Evolutionary conservation across 2,329 filamentous ascomycete genomes (phyloP), one percentile per base, ranked within the genome.

Genomic region (Scytalidium sp.): DNA sequence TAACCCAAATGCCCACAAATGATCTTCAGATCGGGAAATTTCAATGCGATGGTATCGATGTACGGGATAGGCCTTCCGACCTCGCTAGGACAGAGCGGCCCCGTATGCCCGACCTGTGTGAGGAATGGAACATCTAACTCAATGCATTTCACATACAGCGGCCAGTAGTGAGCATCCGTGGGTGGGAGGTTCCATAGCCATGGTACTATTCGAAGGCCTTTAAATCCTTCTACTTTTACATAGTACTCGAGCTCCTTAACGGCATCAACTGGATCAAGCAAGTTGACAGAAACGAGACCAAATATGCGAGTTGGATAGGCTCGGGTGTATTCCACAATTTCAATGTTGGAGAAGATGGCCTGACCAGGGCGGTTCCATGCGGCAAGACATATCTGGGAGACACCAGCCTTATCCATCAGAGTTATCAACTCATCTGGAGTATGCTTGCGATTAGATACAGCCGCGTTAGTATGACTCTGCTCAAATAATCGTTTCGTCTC

Each of bases 31-130:
- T 48, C 19, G 5, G 58, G 59, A 41, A 61, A 61, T 25, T 59
- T 56, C 21, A 61, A 55, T 11, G 59, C 58, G 27, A 61, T 56
- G 7, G 36, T 43, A 45, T 62, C 60, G 43, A 59, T 60, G 40
- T 64, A 61, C 23, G 59, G 60, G 21, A 63, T 54, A 10, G 61
- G 61, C 10, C 60, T 52, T 9, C 60, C 61, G 21, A 58, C 51
- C 36, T 64, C 61, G 47, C 59, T 63, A 9, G 58, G 59, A 45
- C 61, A 63, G 1, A 55, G 40, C 3, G 60, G 59, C 1, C 43
- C 61, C 11, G 61, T 63, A 46, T 64, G 61, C 2, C 59, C 60
- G 13, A 62, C 60, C 45, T 62, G 61, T 0, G 60, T 63, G 15
- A 60, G 47, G 49, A 63, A 63, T 1, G 60, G 60, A 21, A 63